A percentile compares a stretch with the other conserved stretches of the same genome.
These are phyloP conservation scores for Beauveria asiatica DNA, from an alignment of 2,329 filamentous ascomycete species.

Conservation along the genomic window DNA sequence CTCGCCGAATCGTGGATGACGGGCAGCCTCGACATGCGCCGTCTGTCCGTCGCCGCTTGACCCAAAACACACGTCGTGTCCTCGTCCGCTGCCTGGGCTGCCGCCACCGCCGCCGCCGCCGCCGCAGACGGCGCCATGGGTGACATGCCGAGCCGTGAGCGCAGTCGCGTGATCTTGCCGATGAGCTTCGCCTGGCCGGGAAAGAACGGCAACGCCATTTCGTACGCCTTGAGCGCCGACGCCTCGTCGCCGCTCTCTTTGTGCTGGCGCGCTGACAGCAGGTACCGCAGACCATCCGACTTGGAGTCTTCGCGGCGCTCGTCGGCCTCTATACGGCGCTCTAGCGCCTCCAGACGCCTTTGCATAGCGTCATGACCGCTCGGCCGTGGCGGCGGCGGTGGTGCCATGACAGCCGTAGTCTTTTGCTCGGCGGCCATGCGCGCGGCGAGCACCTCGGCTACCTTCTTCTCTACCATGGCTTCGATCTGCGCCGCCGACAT, in stretches of 20 bases:
- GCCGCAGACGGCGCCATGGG: slow-evolving; percentile 7
- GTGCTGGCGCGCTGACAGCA: slow-evolving; percentile 88
- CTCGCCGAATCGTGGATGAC: slow-evolving; percentile 4
- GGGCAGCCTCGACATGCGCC: slow-evolving; percentile 8
- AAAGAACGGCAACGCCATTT: slow-evolving; percentile 76
- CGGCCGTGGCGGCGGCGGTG: slow-evolving; percentile 30
- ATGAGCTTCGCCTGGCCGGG: slow-evolving; percentile 72
- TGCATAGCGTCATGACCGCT: slow-evolving; percentile 58
- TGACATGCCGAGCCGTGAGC: slow-evolving; percentile 37
- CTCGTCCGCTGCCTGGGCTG: not conserved
- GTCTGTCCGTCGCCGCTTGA: not conserved
- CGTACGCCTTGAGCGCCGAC: slow-evolving; percentile 76
- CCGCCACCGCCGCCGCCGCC: slow-evolving; percentile 2
- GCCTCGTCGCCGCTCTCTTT: slow-evolving; percentile 73
- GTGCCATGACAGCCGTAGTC: slow-evolving; percentile 24
- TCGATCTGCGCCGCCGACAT: slow-evolving; percentile 72
- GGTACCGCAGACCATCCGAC: slow-evolving; percentile 72
- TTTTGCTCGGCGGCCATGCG: slow-evolving; percentile 44
- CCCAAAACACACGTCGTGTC: not conserved
- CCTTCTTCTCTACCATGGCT: slow-evolving; percentile 84
- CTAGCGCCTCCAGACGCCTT: slow-evolving; percentile 71
- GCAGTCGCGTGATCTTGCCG: slow-evolving; percentile 58
- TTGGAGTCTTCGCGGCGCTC: slow-evolving; percentile 58
- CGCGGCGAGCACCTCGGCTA: slow-evolving; percentile 80
- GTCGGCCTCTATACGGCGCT: slow-evolving; percentile 68